Evolutionary conservation across 495 filamentous ascomycete species (phyloP).

Genomic region (Hypoxylon subgilvum): DNA sequence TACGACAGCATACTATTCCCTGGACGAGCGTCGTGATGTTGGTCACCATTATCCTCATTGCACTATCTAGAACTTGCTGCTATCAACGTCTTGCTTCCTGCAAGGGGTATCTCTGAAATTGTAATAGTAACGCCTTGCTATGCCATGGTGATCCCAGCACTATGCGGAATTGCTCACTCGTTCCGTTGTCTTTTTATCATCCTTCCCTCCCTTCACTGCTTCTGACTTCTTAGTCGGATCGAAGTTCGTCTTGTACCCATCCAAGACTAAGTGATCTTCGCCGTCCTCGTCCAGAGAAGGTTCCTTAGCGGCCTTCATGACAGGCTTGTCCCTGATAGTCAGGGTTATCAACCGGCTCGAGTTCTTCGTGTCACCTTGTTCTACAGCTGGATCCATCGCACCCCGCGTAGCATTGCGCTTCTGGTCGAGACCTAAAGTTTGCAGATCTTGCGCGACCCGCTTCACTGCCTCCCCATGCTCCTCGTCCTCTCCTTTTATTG

Average conservation of each 20-base stretch:
- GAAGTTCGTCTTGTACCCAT: slow-evolving; percentile 54
- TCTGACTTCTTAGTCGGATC: slow-evolving; percentile 21
- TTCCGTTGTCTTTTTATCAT: background rate
- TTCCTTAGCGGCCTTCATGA: slow-evolving; percentile 37
- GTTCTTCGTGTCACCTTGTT: slow-evolving; percentile 55
- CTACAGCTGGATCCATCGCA: slow-evolving; percentile 55
- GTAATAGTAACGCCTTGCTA: slow-evolving; percentile 24
- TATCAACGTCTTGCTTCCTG: slow-evolving; percentile 8
- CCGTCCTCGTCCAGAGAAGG: slow-evolving; percentile 44
- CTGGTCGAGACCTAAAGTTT: slow-evolving; percentile 49
- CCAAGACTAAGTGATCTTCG: slow-evolving; percentile 51
- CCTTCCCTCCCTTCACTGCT: no score
- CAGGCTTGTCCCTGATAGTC: slow-evolving; percentile 58
- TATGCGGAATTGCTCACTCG: background rate
- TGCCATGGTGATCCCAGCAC: slow-evolving; percentile 7
- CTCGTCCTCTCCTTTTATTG: background rate
- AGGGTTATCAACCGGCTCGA: slow-evolving; percentile 36
- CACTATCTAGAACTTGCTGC: background rate
- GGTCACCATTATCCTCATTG: no score
- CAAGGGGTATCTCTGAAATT: slow-evolving; percentile 21
- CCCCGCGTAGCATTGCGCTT: slow-evolving; percentile 43
- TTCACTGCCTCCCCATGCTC: slow-evolving; percentile 26
- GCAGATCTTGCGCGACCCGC: slow-evolving; percentile 31
- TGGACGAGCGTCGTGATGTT: no score
- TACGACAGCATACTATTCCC: background rate